Conservation (phyloP, 2,329 filamentous ascomycete species). For the Herpotrichia juniperi region DNA sequence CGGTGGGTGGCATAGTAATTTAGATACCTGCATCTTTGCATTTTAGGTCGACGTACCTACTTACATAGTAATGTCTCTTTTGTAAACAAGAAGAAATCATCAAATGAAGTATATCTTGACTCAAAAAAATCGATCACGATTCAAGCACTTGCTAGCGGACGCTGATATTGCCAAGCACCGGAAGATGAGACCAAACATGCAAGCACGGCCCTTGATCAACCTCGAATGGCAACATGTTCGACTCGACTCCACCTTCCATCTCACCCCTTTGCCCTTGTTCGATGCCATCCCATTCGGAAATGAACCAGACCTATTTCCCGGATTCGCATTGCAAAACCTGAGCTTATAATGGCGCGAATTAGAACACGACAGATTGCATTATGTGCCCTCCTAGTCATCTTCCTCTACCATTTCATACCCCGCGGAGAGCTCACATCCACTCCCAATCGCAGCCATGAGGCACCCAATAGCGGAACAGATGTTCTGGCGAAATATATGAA, state of each 20-base stretch:
- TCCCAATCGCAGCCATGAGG: slow-evolving; percentile 3
- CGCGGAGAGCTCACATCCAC: slow-evolving; percentile 15
- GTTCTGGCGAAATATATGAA: slow-evolving; percentile 42
- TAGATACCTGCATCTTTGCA: background rate
- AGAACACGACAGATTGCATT: slow-evolving; percentile 33
- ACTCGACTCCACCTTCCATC: background rate
- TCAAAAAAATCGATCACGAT: too few species aligned
- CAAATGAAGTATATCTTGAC: too few species aligned
- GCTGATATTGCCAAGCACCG: background rate
- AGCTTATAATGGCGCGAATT: slow-evolving; percentile 32
- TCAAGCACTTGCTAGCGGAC: too few species aligned
- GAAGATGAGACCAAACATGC: background rate
- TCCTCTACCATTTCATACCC: slow-evolving; percentile 35
- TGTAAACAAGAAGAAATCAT: background rate
- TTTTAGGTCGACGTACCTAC: background rate
- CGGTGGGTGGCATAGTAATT: background rate
- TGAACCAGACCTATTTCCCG: slow-evolving; percentile 1
- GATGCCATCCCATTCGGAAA: slow-evolving; percentile 9
- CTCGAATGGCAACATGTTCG: background rate
- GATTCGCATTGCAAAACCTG: slow-evolving; percentile 8
- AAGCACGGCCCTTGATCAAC: background rate
- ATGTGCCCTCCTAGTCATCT: slow-evolving; percentile 30
- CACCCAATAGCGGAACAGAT: slow-evolving; percentile 23
- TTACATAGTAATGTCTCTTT: slow-evolving; percentile 1
- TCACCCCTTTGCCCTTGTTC: background rate